A percentile compares a stretch with the other conserved stretches of the same genome.
phyloP scores from a whole-genome alignment of 208 protist genomes.

The Naegleria lovaniensis region DNA sequence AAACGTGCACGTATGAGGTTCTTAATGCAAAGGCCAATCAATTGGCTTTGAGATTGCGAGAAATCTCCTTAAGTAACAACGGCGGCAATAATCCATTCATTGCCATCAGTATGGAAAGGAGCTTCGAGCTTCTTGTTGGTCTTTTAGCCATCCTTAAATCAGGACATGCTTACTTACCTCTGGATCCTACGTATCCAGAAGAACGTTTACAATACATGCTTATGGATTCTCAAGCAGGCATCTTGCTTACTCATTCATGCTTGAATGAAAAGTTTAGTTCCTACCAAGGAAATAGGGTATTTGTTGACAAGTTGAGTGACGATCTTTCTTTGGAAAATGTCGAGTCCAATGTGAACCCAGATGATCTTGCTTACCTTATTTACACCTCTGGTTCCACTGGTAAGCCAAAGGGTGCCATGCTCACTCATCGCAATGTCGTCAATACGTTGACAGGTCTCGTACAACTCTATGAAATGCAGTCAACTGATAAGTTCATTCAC shows the following conservation, averaged over 20 bases:
- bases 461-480: background rate
- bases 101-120: background rate
- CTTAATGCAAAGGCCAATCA: too few species aligned
- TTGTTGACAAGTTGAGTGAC: too few species aligned
- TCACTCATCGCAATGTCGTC: constrained; percentile 23
- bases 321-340: too few species aligned
- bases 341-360: too few species aligned
- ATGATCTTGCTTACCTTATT: background rate
- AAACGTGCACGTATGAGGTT: too few species aligned
- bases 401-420: constrained; percentile 38
- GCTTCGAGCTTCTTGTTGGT: background rate
- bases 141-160: background rate
- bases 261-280: background rate
- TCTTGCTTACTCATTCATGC: background rate
- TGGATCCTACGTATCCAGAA: background rate
- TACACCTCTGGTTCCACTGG: constrained; percentile 40
- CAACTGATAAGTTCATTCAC: background rate
- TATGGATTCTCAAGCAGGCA: background rate
- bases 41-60: too few species aligned
- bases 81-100: too few species aligned
- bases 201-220: background rate
- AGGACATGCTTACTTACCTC: background rate
- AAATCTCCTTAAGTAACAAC: too few species aligned
- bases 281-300: background rate
- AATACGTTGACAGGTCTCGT: background rate